Evolutionary conservation across 257 asterid species (phyloP), one percentile per base, ranked within the genome.

Genomic region (Dorcoceras hygrometricum): DNA sequence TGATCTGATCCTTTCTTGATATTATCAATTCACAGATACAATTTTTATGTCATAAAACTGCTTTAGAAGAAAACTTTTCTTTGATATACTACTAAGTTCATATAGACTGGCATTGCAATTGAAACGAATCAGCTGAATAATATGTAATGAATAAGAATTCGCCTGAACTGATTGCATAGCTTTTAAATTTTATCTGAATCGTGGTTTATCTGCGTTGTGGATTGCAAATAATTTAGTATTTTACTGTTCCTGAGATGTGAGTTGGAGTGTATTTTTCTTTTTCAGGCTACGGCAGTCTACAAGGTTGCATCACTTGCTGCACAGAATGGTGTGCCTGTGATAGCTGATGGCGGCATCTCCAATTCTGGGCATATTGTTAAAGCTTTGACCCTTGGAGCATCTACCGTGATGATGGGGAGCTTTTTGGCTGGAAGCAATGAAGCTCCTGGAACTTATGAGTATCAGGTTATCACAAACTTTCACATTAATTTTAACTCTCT

Each of bases 301-400:
- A 89, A 87, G 86, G 98, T 92, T 64, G 81, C 95, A 73, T 87
- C 96, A 34, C 65, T 89, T 69, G 98, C 97, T 9, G 79, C 87
- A 68, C 73, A 81, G 71, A 81, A 81, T 67, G 88, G 81, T 62
- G 77, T 92, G 67, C 98, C 97, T 26, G 85, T 92, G 68, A 86
- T 89, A 55, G 98, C 98, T 62, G 98, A 92, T 71, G 97, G 98
- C 59, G 97, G 98, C 66, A 86, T 92, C 69, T 89, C 96, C 19
- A 92, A 92, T 70, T 89, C 97, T 34, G 98, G 98, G 65, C 98
- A 92, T 78, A 84, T 92, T 61, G 98, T 89, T 63, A 92, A 92
- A 81, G 98, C 98, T 64, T 70, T 91, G 73, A 78, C 83, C 53
- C 86, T 89, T 8, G 98, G 98, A n/a, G 98, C 98, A 69, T 91